phyloP scores from a whole-genome alignment of 2,329 filamentous ascomycete genomes.

The Colletotrichum orbiculare region DNA sequence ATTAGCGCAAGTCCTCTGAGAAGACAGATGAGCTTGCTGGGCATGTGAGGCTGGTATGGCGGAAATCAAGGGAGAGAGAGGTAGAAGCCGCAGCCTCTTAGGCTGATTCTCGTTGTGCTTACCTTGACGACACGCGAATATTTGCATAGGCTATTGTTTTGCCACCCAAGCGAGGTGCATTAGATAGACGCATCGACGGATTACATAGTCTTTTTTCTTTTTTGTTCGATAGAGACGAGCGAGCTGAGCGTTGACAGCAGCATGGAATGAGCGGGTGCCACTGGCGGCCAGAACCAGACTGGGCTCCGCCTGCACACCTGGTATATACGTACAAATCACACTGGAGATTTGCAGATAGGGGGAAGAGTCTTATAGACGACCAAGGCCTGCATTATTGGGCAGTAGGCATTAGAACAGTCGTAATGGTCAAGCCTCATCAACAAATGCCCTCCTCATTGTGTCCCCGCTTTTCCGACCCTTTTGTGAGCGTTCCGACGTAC shows the following conservation, averaged over 20 bases:
- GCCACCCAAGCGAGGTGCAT: conserved; percentile 5
- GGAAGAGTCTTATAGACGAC: too few species aligned
- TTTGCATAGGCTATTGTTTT: too few species aligned
- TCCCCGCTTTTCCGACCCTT: too few species aligned
- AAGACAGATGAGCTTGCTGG: conserved; percentile 79
- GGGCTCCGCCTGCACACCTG: not conserved
- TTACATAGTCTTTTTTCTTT: not conserved
- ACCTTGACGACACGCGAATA: not conserved
- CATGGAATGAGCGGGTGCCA: not conserved
- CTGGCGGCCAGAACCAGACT: conserved; percentile 5
- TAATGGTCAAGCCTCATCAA: too few species aligned
- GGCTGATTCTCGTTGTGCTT: conserved; percentile 8
- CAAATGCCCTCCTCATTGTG: too few species aligned
- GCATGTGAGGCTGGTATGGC: conserved; percentile 55
- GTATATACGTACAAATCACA: not conserved
- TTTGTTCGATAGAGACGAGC: conserved; percentile 18
- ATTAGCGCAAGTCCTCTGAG: conserved; percentile 74
- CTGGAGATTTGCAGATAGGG: not conserved
- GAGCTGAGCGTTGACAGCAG: conserved; percentile 6
- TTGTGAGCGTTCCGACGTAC: too few species aligned
- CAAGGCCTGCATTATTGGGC: too few species aligned
- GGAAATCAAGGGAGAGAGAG: not conserved
- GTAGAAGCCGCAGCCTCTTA: not conserved
- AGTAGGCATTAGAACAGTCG: too few species aligned
- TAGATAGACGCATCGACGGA: conserved; percentile 5